Evolutionary conservation across 1,284 basidiomycete species (phyloP).

Genomic region (Boletellus deceptivus): DNA sequence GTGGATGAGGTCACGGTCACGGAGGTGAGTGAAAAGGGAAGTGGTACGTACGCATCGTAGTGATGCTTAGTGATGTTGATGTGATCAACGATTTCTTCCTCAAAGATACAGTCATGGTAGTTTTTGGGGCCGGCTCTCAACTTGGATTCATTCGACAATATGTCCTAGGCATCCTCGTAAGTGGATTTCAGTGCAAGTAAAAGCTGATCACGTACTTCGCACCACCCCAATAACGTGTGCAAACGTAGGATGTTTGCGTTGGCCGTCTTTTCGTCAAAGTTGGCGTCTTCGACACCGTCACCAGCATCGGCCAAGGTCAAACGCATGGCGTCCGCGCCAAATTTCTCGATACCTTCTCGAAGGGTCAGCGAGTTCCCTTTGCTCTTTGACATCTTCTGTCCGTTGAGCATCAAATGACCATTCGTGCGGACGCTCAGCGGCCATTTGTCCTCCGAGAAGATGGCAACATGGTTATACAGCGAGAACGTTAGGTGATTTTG

Average conservation of each 20-base stretch:
- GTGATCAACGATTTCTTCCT: slow-evolving; percentile 87
- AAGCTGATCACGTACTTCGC: slow-evolving; percentile 58
- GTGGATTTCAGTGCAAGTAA: neutral
- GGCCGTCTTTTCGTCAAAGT: slow-evolving; percentile 98
- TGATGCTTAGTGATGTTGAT: slow-evolving; percentile 78
- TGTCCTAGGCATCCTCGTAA: slow-evolving; percentile 55
- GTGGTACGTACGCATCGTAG: slow-evolving; percentile 71
- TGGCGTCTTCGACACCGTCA: slow-evolving; percentile 96
- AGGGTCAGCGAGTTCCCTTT: slow-evolving; percentile 88
- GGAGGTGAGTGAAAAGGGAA: neutral
- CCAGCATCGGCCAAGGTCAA: slow-evolving; percentile 95
- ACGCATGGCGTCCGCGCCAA: slow-evolving; percentile 91
- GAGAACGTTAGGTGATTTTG: slow-evolving; percentile 96
- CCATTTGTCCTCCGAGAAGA: slow-evolving; percentile 95
- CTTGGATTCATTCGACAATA: slow-evolving; percentile 63
- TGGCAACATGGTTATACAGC: slow-evolving; percentile 90
- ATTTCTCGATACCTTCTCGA: slow-evolving; percentile 78
- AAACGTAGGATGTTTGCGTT: slow-evolving; percentile 97
- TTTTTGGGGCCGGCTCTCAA: slow-evolving; percentile 69
- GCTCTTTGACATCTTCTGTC: slow-evolving; percentile 99
- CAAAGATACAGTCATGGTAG: slow-evolving; percentile 88
- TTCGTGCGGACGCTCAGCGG: slow-evolving; percentile 92
- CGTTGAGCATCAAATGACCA: slow-evolving; percentile 97
- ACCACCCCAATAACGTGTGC: slow-evolving; percentile 91
- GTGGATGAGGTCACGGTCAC: neutral